Evolutionary conservation across 2,329 filamentous ascomycete genomes (phyloP), one percentile per base, ranked within the genome.

Genomic region (Trichocomaceae sp.): DNA sequence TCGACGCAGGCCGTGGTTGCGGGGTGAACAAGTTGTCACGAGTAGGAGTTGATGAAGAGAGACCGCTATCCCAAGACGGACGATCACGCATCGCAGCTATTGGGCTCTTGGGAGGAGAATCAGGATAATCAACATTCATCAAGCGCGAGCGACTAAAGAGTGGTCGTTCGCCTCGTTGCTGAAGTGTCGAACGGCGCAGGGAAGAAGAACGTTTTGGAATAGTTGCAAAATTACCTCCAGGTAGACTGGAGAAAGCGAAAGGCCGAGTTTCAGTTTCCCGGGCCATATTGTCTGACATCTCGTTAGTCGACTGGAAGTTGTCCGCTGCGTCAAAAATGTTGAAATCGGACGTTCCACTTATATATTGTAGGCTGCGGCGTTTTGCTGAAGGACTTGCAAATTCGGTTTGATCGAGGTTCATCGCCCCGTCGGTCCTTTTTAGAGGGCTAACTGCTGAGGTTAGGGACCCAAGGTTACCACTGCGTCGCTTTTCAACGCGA

Each of bases 331-430:
- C 89, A 68, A 95, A 95, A 33, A 95, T 83, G 68, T 84, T 90
- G 66, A 89, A 87, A 61, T 84, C 80, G 23, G 76, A 69, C 7
- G 44, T 41, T 46, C 79, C 78, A 59, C 85, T 77, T n/a, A 85
- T 78, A 44, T 86, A 86, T 68, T 96, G 89, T 62, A 95, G 73
- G 72, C 91, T 96, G 64, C 93, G 84, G 61, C 93, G 83, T 77
- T 96, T 96, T 47, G 91, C 88, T 57, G 92, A 88, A 0, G 93
- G 92, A 65, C 88, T 96, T 62, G 88, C 88, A 54, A 87, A 78
- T 63, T 81, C 86, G 26, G 84, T 79, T 60, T 88, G 86, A 64
- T 95, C 91, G 48, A 95, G 75, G 64, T 89, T 90, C 87, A 95
- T 92, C 50, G 86, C 86, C 44, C 88, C 86, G 74, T 97, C 92